Percentiles rank a stretch among this genome's conserved stretches.
These are phyloP conservation scores for Herpetospermum pedunculosum DNA, from an alignment of 306 rosid species.

Conservation along the genomic window DNA sequence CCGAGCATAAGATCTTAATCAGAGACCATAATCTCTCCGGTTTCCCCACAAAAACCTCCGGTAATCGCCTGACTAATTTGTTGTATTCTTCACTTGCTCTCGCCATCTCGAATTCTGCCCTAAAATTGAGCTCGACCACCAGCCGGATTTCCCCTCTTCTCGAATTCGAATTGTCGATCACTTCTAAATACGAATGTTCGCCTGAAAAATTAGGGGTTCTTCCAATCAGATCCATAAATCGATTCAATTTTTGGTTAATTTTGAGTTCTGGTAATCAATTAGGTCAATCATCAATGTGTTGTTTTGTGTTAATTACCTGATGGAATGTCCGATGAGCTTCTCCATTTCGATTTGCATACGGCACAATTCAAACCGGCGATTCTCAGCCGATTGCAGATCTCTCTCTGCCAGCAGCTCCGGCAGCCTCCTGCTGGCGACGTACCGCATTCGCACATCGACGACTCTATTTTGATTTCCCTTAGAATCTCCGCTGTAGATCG, in stretches of 20 bases:
- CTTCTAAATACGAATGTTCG: slow-evolving; percentile 64
- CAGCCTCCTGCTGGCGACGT: slow-evolving; percentile 28
- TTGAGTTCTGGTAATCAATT: neutral
- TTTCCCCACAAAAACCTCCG: slow-evolving; percentile 67
- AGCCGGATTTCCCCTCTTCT: slow-evolving; percentile 43
- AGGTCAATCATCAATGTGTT: neutral
- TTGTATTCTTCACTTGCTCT: slow-evolving; percentile 58
- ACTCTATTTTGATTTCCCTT: slow-evolving; percentile 17
- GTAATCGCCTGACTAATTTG: slow-evolving; percentile 32
- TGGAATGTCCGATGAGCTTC: slow-evolving; percentile 31
- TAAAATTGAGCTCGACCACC: slow-evolving; percentile 53
- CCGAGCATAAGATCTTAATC: slow-evolving; percentile 59
- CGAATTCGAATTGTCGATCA: slow-evolving; percentile 29
- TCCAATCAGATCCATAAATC: neutral
- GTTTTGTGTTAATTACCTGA: slow-evolving; percentile 26
- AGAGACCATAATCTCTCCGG: slow-evolving; percentile 39
- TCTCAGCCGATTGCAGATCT: slow-evolving; percentile 37
- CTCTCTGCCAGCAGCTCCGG: slow-evolving; percentile 51
- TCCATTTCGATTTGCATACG: slow-evolving; percentile 71
- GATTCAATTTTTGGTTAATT: neutral
- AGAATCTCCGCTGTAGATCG: slow-evolving; percentile 44
- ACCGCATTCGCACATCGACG: slow-evolving; percentile 34
- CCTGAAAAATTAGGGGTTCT: slow-evolving; percentile 27
- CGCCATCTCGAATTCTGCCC: slow-evolving; percentile 81
- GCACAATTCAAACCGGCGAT: slow-evolving; percentile 44